Conservation (phyloP, 148 eudicot genomes). For the Dysphania ambrosioides region DNA sequence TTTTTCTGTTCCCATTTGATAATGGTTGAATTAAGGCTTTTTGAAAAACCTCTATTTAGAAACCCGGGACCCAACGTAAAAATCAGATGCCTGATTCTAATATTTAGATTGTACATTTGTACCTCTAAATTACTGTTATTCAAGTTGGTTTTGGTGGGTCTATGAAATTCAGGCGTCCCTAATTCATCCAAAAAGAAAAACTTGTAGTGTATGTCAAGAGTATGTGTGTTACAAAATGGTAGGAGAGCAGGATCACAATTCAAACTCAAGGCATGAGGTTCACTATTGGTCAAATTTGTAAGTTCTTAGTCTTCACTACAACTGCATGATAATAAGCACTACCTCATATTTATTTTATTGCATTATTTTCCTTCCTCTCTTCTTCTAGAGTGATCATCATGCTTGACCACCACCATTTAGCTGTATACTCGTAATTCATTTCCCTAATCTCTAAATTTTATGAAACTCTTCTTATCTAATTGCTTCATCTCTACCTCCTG, state of each 20-base stretch:
- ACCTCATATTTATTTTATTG: neutral
- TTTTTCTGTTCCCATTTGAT: too few relatives aligned
- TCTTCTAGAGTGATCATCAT: neutral
- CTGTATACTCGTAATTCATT: too few relatives aligned
- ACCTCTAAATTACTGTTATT: too few relatives aligned
- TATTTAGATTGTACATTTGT: too few relatives aligned
- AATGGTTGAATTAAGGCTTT: too few relatives aligned
- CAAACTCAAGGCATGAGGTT: neutral
- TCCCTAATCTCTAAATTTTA: neutral
- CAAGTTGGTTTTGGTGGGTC: neutral
- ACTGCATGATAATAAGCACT: neutral
- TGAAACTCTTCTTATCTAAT: too few relatives aligned
- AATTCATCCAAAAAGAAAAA: neutral
- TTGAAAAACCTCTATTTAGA: too few relatives aligned
- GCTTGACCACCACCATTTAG: neutral
- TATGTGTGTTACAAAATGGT: neutral
- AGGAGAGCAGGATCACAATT: too few relatives aligned
- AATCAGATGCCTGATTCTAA: too few relatives aligned
- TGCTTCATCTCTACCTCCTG: too few relatives aligned
- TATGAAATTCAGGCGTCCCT: neutral
- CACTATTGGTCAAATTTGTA: too few relatives aligned
- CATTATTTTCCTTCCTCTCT: neutral
- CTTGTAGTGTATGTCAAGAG: neutral
- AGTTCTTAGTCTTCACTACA: neutral
- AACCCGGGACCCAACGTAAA: too few relatives aligned